Conservation (phyloP, 106 monocot genomes). For the Allium sativum region DNA sequence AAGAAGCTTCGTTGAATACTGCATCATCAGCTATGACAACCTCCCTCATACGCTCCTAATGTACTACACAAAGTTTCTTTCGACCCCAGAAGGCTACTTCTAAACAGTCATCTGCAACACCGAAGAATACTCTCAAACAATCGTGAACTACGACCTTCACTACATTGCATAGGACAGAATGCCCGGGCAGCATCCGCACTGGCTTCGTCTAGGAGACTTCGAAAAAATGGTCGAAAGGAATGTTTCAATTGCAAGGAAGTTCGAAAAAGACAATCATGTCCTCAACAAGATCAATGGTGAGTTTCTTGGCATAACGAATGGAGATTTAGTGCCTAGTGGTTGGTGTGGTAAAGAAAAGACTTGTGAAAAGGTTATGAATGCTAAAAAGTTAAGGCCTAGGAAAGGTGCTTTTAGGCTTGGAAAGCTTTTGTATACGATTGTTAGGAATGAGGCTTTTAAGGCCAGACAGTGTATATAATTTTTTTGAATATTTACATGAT, state of each 20-base stretch:
- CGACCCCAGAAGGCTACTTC: constrained; percentile 5
- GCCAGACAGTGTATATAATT: no score
- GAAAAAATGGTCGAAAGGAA: neutral
- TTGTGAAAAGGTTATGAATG: no score
- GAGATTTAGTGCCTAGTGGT: no score
- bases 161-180: constrained; percentile 1
- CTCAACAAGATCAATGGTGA: constrained; percentile 1
- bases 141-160: constrained; percentile 3
- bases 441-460: no score
- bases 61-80: constrained; percentile 5
- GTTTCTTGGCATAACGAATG: neutral
- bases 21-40: neutral
- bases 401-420: no score
- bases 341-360: no score
- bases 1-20: neutral
- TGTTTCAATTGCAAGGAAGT: neutral
- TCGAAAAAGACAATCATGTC: neutral
- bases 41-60: neutral
- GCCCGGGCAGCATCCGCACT: neutral
- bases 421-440: no score
- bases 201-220: neutral
- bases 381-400: no score
- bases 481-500: no score
- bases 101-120: constrained; percentile 4
- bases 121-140: neutral